These are phyloP conservation scores for Fonsecaea multimorphosa DNA, from an alignment of 2,329 filamentous ascomycete species.

Conservation along the genomic window DNA sequence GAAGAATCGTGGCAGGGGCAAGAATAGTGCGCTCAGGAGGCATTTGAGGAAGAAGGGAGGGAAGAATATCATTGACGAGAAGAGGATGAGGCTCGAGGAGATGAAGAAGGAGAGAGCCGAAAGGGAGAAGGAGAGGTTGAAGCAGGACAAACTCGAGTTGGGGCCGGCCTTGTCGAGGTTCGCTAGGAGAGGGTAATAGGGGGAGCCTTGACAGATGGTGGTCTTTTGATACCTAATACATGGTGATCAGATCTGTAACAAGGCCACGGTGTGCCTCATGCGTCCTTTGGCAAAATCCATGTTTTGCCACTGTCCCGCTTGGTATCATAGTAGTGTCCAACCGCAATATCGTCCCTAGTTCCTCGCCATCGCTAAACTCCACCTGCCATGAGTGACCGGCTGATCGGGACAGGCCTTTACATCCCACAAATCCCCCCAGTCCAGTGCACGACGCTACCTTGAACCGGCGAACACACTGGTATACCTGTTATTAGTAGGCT, in stretches of 20 bases:
- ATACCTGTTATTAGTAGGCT: slow-evolving; percentile 31
- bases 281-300: background rate
- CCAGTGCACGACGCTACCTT: background rate
- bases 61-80: slow-evolving; percentile 96
- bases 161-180: slow-evolving; percentile 88
- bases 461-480: slow-evolving; percentile 17
- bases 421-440: background rate
- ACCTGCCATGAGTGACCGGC: background rate
- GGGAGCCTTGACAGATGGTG: background rate
- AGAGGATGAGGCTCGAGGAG: slow-evolving; percentile 83
- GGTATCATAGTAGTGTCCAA: background rate
- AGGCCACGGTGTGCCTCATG: background rate
- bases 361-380: background rate
- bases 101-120: slow-evolving; percentile 73
- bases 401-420: background rate
- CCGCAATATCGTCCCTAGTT: background rate
- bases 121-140: slow-evolving; percentile 69
- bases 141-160: slow-evolving; percentile 73
- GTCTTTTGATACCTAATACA: background rate
- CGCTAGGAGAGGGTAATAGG: slow-evolving; percentile 50
- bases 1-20: slow-evolving; percentile 77
- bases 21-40: slow-evolving; percentile 86
- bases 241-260: background rate
- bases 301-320: background rate
- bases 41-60: slow-evolving; percentile 90